A percentile compares a stretch with the other conserved stretches of the same genome.
Evolutionary conservation across 179 eudicot species (phyloP).

Genomic region (Beta corolliflora): DNA sequence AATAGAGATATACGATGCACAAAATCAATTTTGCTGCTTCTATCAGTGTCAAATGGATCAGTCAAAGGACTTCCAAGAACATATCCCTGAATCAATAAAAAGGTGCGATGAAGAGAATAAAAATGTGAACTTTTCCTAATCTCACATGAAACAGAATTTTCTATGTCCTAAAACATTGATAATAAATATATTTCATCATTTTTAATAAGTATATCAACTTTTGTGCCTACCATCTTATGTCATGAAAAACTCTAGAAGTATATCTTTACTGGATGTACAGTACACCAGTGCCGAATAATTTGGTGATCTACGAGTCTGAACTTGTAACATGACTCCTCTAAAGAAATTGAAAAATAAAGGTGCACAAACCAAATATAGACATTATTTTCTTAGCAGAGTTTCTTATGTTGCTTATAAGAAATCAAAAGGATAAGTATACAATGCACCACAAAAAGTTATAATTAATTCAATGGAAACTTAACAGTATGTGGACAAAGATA

Average conservation of each 20-base stretch:
- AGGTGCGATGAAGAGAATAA: background rate
- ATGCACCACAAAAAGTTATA: background rate
- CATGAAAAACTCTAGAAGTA: too few relatives aligned
- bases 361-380: background rate
- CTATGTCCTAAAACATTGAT: background rate
- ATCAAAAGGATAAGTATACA: too few relatives aligned
- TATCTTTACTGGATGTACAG: background rate
- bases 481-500: background rate
- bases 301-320: background rate
- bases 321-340: background rate
- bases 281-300: background rate
- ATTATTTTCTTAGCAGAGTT: too few relatives aligned
- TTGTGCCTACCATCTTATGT: background rate
- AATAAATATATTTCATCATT: background rate
- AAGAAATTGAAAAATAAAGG: background rate
- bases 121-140: background rate
- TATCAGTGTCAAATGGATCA: background rate
- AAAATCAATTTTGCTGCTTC: slow-evolving; percentile 17
- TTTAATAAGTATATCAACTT: background rate
- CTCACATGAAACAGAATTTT: background rate
- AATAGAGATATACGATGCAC: slow-evolving; percentile 25
- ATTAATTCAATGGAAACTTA: background rate
- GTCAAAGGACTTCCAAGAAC: slow-evolving; percentile 31
- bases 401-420: too few relatives aligned
- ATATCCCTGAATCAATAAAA: slow-evolving; percentile 28